Conservation (phyloP, 495 filamentous ascomycete species). For the Apiosordaria backusii region DNA sequence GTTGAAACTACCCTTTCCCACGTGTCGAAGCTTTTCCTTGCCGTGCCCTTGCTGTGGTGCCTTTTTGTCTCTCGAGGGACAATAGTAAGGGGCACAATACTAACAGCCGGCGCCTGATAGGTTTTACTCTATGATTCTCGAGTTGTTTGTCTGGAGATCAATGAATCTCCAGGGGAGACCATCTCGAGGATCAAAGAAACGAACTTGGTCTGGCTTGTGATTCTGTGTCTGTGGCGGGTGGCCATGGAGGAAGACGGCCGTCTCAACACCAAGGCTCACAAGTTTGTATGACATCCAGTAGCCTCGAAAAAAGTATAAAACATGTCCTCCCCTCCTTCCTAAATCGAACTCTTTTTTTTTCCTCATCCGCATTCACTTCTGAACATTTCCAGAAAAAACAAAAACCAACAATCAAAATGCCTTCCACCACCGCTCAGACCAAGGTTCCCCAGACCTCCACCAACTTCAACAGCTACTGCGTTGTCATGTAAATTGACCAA, state of each 20-base stretch:
- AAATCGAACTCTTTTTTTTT: constrained; percentile 15
- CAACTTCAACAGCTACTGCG: constrained; percentile 36
- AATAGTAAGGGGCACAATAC: constrained; percentile 34
- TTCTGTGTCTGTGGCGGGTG: background rate
- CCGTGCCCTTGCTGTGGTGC: background rate
- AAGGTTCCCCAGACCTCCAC: constrained; percentile 32
- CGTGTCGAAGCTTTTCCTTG: background rate
- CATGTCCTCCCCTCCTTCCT: constrained; percentile 4
- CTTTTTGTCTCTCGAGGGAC: constrained; percentile 12
- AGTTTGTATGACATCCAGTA: background rate
- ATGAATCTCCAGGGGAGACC: background rate
- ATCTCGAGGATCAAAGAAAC: constrained; percentile 16
- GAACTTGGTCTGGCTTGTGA: background rate
- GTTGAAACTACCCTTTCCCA: background rate
- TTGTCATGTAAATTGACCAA: constrained; percentile 38
- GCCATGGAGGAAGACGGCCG: background rate
- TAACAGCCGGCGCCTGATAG: constrained; percentile 12
- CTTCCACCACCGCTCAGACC: constrained; percentile 32
- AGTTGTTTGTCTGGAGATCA: background rate
- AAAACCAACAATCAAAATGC: constrained; percentile 35
- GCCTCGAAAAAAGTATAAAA: constrained; percentile 25
- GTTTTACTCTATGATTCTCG: background rate
- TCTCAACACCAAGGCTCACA: background rate
- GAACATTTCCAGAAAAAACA: constrained; percentile 16
- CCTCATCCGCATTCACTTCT: constrained; percentile 19